Percentiles rank a stretch among this genome's conserved stretches.
phyloP scores from a whole-genome alignment of 345 rosid genomes.

The sweet orange (Citrus sinensis) region DNA sequence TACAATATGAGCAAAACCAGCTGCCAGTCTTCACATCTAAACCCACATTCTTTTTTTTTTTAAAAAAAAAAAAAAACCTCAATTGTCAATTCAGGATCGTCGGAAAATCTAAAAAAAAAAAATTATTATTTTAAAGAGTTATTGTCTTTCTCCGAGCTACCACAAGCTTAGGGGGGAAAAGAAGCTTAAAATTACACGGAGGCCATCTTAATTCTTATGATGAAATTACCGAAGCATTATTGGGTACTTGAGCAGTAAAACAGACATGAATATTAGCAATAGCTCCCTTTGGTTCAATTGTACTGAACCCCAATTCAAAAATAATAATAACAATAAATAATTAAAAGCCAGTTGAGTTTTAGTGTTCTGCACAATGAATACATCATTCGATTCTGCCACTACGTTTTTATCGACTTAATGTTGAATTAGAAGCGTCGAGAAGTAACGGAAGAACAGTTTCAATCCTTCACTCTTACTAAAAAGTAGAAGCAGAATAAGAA shows the following conservation, averaged over 20 bases:
- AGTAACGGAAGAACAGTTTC: background rate
- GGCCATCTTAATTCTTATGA: background rate
- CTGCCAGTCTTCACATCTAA: constrained; percentile 15
- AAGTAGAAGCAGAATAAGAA: background rate
- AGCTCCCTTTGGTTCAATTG: background rate
- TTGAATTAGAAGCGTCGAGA: background rate
- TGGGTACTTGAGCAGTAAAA: background rate
- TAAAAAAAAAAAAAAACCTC: background rate
- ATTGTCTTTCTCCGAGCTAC: background rate
- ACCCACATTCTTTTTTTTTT: background rate
- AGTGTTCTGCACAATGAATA: background rate
- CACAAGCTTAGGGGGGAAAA: background rate
- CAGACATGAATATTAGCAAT: background rate
- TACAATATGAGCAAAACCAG: background rate
- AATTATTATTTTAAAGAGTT: background rate
- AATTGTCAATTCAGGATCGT: background rate
- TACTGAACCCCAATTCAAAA: background rate
- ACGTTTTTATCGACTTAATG: background rate
- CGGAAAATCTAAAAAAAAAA: background rate
- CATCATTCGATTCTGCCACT: background rate
- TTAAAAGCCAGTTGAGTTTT: no score
- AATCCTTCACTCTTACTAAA: background rate
- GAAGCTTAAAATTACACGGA: background rate
- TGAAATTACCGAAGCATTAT: background rate
- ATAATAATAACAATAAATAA: no score